Percentiles rank a stretch among this genome's conserved stretches.
Conservation (phyloP, 768 basidiomycete genomes). For the Sistotremastrum suecicum region DNA sequence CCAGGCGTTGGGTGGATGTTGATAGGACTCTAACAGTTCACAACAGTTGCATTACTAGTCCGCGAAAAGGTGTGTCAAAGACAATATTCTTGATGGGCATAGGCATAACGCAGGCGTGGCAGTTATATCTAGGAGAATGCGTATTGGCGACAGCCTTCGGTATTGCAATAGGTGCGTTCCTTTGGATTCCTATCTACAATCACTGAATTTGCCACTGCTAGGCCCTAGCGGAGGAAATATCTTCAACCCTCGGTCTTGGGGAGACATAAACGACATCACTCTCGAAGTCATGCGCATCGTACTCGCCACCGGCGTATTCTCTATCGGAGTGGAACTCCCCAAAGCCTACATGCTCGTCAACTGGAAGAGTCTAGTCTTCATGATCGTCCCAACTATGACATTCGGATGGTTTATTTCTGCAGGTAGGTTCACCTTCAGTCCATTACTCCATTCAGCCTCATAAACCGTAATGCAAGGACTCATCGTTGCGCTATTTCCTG, state of each 20-base stretch:
- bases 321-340: conserved; percentile 90
- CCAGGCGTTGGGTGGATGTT: too few relatives aligned
- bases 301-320: conserved; percentile 84
- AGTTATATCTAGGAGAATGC: too few relatives aligned
- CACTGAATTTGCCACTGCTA: conserved; percentile 11
- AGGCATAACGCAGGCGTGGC: too few relatives aligned
- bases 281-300: conserved; percentile 83
- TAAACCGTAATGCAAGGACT: conserved; percentile 15
- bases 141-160: too few relatives aligned
- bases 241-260: conserved; percentile 74
- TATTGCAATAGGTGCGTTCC: too few relatives aligned
- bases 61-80: too few relatives aligned
- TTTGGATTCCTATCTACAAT: too few relatives aligned
- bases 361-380: conserved; percentile 48
- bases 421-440: conserved; percentile 15
- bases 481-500: conserved; percentile 59
- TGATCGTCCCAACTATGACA: conserved; percentile 78
- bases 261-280: conserved; percentile 42
- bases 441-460: too few relatives aligned
- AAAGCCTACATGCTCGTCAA: conserved; percentile 72
- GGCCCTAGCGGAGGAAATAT: conserved; percentile 60
- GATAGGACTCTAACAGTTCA: too few relatives aligned
- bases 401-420: conserved; percentile 72
- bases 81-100: too few relatives aligned
- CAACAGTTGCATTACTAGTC: too few relatives aligned